phyloP scores from a whole-genome alignment of 2,329 filamentous ascomycete genomes.

The Microsporum audouinii region DNA sequence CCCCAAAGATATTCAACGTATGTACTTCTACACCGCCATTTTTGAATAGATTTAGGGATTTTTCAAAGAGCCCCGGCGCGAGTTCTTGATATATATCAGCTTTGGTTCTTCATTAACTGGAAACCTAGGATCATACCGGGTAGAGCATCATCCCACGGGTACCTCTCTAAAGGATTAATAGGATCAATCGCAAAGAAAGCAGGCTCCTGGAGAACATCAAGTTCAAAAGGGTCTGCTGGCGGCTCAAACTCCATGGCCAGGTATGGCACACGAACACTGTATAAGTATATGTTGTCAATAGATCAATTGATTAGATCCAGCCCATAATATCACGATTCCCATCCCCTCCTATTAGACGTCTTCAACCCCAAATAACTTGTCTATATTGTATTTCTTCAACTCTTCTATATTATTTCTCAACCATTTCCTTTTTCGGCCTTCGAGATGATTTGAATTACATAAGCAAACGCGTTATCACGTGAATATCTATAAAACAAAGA shows the following conservation, averaged over 20 bases:
- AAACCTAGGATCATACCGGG: constrained; percentile 20
- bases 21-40: constrained; percentile 22
- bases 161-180: constrained; percentile 27
- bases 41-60: constrained; percentile 15
- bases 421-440: background rate
- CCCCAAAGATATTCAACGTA: constrained; percentile 25
- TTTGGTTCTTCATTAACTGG: background rate
- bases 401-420: background rate
- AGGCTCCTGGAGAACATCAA: constrained; percentile 28
- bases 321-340: background rate
- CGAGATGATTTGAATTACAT: background rate
- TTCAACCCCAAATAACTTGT: background rate
- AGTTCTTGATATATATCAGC: background rate
- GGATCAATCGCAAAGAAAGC: constrained; percentile 29
- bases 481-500: background rate
- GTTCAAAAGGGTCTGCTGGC: constrained; percentile 18
- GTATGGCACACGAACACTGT: background rate
- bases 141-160: constrained; percentile 26
- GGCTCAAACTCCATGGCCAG: constrained; percentile 14
- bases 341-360: background rate
- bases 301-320: background rate
- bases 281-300: background rate
- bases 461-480: background rate
- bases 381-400: background rate
- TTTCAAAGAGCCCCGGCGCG: constrained; percentile 19